phyloP scores from a whole-genome alignment of 1,284 basidiomycete species.

The Ustilago trichophora region DNA sequence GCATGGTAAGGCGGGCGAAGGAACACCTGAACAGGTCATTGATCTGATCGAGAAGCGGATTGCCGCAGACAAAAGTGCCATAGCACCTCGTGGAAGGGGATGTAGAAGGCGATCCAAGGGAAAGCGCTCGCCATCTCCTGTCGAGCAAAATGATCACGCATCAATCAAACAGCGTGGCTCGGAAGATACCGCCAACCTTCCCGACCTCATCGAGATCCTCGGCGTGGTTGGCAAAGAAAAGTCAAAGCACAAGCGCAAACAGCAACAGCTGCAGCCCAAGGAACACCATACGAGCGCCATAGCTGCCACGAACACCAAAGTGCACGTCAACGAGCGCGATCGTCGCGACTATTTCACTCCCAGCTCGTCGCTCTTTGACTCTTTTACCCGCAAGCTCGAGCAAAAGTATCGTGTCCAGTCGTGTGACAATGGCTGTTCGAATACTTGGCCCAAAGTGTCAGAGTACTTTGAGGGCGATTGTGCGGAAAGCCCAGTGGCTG shows the following conservation, averaged over 20 bases:
- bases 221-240: conserved; percentile 66
- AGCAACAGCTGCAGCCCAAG: conserved; percentile 23
- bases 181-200: neutral
- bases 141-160: neutral
- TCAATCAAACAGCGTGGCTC: neutral
- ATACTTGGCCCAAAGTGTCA: conserved; percentile 14
- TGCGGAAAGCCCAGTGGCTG: too few relatives aligned
- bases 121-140: neutral
- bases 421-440: conserved; percentile 4
- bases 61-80: neutral
- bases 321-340: conserved; percentile 66
- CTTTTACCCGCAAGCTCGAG: conserved; percentile 46
- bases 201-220: conserved; percentile 64
- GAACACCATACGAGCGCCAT: conserved; percentile 4
- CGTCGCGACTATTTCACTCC: conserved; percentile 66
- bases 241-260: conserved; percentile 66
- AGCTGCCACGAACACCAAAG: conserved; percentile 6
- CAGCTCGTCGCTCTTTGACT: conserved; percentile 58
- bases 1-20: conserved; percentile 22
- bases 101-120: conserved; percentile 2
- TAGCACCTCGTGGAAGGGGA: neutral
- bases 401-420: conserved; percentile 45
- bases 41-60: conserved; percentile 20
- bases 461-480: conserved; percentile 10
- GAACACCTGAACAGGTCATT: conserved; percentile 28